These are phyloP conservation scores for Gnetum montanum DNA, from an alignment of 75 land plant genomes.

Conservation along the genomic window DNA sequence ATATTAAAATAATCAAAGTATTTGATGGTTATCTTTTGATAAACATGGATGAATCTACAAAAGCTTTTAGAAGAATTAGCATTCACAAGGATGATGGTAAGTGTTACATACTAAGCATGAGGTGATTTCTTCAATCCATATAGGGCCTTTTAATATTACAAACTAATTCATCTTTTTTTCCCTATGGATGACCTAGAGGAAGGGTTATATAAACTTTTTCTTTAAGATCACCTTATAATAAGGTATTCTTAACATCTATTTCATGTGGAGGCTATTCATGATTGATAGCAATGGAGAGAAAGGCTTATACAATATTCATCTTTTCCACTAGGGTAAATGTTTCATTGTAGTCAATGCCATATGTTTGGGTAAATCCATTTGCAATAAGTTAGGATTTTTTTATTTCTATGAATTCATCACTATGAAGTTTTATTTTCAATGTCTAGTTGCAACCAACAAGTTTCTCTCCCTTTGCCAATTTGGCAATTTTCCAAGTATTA, in stretches of 20 bases:
- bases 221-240: not conserved
- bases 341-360: not conserved
- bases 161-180: not conserved
- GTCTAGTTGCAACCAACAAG: not conserved
- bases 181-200: not conserved
- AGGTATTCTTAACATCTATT: conserved; percentile 1
- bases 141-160: not conserved
- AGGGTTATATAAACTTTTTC: not conserved
- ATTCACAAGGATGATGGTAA: not conserved
- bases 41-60: too few species aligned
- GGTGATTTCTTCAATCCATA: too few species aligned
- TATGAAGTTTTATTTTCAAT: not conserved
- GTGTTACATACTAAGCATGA: not conserved
- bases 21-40: too few species aligned
- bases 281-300: not conserved
- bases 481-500: not conserved
- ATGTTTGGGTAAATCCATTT: too few species aligned
- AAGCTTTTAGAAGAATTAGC: not conserved
- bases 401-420: not conserved
- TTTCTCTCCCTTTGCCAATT: not conserved
- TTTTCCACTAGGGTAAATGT: not conserved
- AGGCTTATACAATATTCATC: not conserved
- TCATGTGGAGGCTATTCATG: not conserved
- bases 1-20: not conserved
- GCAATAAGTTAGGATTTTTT: not conserved